Evolutionary conservation across 495 filamentous ascomycete species (phyloP), one percentile per base, ranked within the genome.

Genomic region (Trichoderma reesei): DNA sequence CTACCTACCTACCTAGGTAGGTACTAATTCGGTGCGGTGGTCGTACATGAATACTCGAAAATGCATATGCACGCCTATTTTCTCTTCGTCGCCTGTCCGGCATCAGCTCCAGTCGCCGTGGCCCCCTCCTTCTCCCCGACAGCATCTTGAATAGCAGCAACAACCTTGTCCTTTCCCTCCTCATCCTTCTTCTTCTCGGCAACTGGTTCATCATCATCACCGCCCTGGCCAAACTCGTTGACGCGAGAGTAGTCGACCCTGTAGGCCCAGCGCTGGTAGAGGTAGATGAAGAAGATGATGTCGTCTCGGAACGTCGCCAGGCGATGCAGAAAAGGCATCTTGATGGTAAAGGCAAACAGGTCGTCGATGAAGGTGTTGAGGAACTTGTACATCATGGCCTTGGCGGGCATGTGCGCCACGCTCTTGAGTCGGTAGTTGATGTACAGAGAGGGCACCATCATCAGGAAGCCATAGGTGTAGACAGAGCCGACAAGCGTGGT

Each of bases 361-460:
- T 72, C 76, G 71, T 83, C 80, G 68, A 84, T 84, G 67, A 82
- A 88, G 4, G 85, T 88, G 73, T 90, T 90, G 20, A 98, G 79
- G 76, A 96, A 94, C 77, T 98, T 98, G 79, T 98, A 98, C 67
- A 86, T 91, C 92, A 98, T 92, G 8, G 94, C 91, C 73, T 90
- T 91, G 42, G 81, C 89, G 3, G 95, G 94, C 94, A 98, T 96
- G 76, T 98, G 94, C 38, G 94, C 94, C 46, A 98, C 92, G 66
- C 85, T 90, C 85, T 98, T 94, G 67, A 98, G 83, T 8, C 93
- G 84, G 79, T 98, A 98, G 80, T 98, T 98, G 85, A 98, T 98
- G 74, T 98, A 98, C 63, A 98, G 80, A 65, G 85, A 88, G 36
- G 94, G 94, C 18, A 98, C 90, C 94, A 98, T 98, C 95, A 98